These are phyloP conservation scores for Coffea humblotiana DNA, from an alignment of 305 asterid genomes.

Conservation along the genomic window DNA sequence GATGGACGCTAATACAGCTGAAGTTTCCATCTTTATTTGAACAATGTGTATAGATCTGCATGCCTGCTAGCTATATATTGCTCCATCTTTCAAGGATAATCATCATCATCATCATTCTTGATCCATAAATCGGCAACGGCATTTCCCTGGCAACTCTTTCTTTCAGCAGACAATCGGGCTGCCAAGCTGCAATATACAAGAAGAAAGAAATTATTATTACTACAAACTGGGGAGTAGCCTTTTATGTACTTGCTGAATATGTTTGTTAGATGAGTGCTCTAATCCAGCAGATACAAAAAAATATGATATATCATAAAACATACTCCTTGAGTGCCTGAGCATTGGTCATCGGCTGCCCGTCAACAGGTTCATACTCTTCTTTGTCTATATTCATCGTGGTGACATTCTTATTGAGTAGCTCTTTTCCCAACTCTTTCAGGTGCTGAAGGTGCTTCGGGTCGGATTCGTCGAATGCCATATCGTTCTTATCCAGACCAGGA, in stretches of 20 bases:
- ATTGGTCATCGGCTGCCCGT: not conserved
- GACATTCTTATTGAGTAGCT: not conserved
- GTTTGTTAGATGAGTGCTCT: no score
- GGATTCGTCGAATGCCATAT: not conserved
- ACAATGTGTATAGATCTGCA: not conserved
- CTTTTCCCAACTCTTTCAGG: not conserved
- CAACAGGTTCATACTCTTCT: not conserved
- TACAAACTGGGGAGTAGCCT: not conserved
- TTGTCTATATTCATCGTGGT: not conserved
- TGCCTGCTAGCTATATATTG: not conserved
- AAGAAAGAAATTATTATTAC: not conserved
- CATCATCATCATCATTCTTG: no score
- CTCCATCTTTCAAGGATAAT: not conserved
- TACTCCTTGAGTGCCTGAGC: not conserved
- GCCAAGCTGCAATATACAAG: not conserved
- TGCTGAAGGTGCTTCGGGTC: not conserved
- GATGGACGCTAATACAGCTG: not conserved
- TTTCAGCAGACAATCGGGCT: not conserved
- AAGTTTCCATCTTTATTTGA: not conserved
- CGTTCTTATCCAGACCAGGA: not conserved
- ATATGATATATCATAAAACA: not conserved
- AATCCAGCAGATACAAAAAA: no score
- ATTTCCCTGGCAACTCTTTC: not conserved
- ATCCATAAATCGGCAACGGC: not conserved
- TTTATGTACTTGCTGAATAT: not conserved